These are phyloP conservation scores for Phaeophleospora eucalypticola DNA, from an alignment of 2,329 filamentous ascomycete genomes.

Conservation along the genomic window DNA sequence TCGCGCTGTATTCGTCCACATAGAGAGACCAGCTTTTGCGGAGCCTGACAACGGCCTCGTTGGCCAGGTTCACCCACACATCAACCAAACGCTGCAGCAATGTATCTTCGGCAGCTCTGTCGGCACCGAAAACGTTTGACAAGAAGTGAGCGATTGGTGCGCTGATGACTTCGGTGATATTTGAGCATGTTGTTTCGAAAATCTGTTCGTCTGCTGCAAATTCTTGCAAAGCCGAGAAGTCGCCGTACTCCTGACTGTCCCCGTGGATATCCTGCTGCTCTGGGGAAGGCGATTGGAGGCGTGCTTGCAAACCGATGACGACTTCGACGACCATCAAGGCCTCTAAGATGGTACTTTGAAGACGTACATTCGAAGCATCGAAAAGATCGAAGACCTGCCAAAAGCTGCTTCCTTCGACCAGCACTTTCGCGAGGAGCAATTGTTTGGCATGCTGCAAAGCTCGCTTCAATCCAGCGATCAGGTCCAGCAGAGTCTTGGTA, in stretches of 20 bases:
- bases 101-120: slow-evolving; percentile 51
- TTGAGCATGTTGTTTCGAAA: not conserved
- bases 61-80: slow-evolving; percentile 51
- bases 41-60: slow-evolving; percentile 39
- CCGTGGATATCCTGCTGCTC: slow-evolving; percentile 49
- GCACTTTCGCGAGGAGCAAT: slow-evolving; percentile 22
- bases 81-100: slow-evolving; percentile 52
- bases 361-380: slow-evolving; percentile 41
- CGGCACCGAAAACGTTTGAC: slow-evolving; percentile 60
- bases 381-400: slow-evolving; percentile 50
- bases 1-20: slow-evolving; percentile 50
- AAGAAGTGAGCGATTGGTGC: slow-evolving; percentile 51
- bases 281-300: slow-evolving; percentile 12
- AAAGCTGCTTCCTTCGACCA: slow-evolving; percentile 38
- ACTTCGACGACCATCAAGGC: slow-evolving; percentile 46
- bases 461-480: slow-evolving; percentile 48
- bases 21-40: slow-evolving; percentile 53
- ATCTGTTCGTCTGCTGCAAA: not conserved
- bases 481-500: slow-evolving; percentile 51
- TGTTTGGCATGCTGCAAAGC: slow-evolving; percentile 41
- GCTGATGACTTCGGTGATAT: slow-evolving; percentile 43
- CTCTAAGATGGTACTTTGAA: slow-evolving; percentile 45
- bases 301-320: slow-evolving; percentile 32
- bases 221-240: not conserved
- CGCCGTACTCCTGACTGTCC: slow-evolving; percentile 21